Percentiles rank a stretch among this genome's conserved stretches.
Conservation (phyloP, 2,329 filamentous ascomycete species). For the Exophiala aquamarina region DNA sequence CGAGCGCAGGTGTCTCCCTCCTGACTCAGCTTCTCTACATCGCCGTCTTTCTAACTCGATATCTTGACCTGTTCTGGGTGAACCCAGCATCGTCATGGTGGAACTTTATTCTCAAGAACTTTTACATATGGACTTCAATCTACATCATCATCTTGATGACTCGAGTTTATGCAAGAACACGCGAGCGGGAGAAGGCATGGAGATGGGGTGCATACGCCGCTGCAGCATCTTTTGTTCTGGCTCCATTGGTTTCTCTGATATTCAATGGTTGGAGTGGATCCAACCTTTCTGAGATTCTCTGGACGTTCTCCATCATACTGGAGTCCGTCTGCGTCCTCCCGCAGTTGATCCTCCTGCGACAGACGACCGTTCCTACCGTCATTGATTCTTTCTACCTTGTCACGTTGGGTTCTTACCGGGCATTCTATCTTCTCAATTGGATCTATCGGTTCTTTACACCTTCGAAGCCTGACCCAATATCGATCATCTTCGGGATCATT, state of each 20-base stretch:
- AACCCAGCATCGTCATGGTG: constrained; percentile 49
- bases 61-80: constrained; percentile 72
- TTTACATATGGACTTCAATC: constrained; percentile 79
- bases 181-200: constrained; percentile 91
- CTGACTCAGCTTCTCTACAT: constrained; percentile 86
- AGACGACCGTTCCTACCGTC: constrained; percentile 93
- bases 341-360: constrained; percentile 84
- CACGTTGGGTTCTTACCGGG: constrained; percentile 82
- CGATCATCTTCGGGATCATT: constrained; percentile 81
- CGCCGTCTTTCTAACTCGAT: constrained; percentile 80
- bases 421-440: constrained; percentile 90
- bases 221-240: constrained; percentile 62
- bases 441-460: constrained; percentile 62
- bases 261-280: constrained; percentile 56
- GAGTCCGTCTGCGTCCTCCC: constrained; percentile 89
- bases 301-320: constrained; percentile 87
- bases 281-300: constrained; percentile 61
- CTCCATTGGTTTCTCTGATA: constrained; percentile 71
- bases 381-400: constrained; percentile 96
- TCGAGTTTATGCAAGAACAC: constrained; percentile 78
- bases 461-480: constrained; percentile 58
- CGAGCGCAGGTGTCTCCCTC: constrained; percentile 71
- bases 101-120: constrained; percentile 83
- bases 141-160: constrained; percentile 90
- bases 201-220: constrained; percentile 75